These are phyloP conservation scores for Mucor sp. DNA, from an alignment of 371 early-diverging fungal species.

Conservation along the genomic window DNA sequence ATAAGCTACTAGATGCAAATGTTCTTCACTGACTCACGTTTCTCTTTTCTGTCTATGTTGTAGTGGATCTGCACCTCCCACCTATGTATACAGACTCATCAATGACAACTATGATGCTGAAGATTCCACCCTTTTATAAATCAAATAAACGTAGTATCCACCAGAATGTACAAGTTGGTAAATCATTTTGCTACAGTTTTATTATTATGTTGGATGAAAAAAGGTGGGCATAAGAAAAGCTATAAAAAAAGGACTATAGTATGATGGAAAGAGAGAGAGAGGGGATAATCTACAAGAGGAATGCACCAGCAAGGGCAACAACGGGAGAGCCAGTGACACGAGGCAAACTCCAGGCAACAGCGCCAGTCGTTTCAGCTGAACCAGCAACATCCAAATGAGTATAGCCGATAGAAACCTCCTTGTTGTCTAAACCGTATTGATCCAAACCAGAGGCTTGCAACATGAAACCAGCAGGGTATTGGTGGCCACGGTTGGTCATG, in stretches of 20 bases:
- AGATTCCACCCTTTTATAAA: conserved; percentile 30
- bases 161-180: background rate
- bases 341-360: conserved; percentile 70
- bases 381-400: conserved; percentile 90
- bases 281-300: conserved; percentile 30
- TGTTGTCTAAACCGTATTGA: conserved; percentile 69
- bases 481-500: conserved; percentile 82
- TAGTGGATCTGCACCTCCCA: conserved; percentile 53
- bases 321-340: conserved; percentile 81
- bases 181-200: background rate
- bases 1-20: no score
- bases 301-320: conserved; percentile 76
- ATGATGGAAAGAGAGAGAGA: background rate
- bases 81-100: conserved; percentile 66
- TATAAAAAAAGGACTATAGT: background rate
- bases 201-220: background rate
- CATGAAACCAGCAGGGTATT: conserved; percentile 89
- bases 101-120: conserved; percentile 73
- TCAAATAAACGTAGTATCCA: background rate
- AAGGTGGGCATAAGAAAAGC: background rate
- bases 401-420: conserved; percentile 68
- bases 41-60: background rate
- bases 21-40: background rate
- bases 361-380: conserved; percentile 66
- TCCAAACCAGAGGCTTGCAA: conserved; percentile 78